phyloP scores from a whole-genome alignment of 2,329 filamentous ascomycete genomes.

The Ceratocystis harringtonii region DNA sequence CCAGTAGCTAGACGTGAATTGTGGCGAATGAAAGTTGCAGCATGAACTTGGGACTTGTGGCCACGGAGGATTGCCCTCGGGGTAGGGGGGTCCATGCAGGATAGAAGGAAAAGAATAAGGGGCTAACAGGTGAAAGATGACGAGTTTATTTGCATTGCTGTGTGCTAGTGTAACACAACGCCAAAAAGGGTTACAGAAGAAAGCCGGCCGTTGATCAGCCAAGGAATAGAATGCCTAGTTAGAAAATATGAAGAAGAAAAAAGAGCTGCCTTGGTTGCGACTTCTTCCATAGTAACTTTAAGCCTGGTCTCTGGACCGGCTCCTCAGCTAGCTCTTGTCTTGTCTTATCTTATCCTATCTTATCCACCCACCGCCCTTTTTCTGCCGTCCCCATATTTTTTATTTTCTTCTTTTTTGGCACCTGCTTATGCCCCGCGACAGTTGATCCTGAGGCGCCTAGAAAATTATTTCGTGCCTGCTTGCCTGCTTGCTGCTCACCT shows the following conservation, averaged over 20 bases:
- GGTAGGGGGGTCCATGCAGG: constrained; percentile 5
- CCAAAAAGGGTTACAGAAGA: neutral
- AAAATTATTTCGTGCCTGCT: neutral
- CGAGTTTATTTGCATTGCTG: too few species aligned
- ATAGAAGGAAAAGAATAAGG: neutral
- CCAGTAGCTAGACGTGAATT: constrained; percentile 72
- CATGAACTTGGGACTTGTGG: constrained; percentile 67
- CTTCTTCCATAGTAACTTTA: neutral
- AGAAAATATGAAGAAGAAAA: too few species aligned
- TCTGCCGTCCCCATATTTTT: neutral
- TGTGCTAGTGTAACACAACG: neutral
- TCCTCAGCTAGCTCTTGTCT: neutral
- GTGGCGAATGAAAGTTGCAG: constrained; percentile 52
- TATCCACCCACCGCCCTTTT: neutral
- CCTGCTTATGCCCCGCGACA: neutral
- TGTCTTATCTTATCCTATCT: neutral
- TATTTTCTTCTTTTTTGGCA: neutral
- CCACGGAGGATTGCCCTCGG: constrained; percentile 62
- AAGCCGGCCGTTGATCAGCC: too few species aligned
- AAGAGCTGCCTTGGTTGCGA: neutral
- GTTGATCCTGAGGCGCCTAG: neutral
- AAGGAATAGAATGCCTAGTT: too few species aligned
- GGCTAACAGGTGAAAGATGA: neutral
- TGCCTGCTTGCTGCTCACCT: neutral
- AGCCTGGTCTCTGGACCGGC: too few species aligned